A percentile compares a stretch with the other conserved stretches of the same genome.
These are phyloP conservation scores for Forsythia suspensa DNA, from an alignment of 257 asterid species.

Conservation along the genomic window DNA sequence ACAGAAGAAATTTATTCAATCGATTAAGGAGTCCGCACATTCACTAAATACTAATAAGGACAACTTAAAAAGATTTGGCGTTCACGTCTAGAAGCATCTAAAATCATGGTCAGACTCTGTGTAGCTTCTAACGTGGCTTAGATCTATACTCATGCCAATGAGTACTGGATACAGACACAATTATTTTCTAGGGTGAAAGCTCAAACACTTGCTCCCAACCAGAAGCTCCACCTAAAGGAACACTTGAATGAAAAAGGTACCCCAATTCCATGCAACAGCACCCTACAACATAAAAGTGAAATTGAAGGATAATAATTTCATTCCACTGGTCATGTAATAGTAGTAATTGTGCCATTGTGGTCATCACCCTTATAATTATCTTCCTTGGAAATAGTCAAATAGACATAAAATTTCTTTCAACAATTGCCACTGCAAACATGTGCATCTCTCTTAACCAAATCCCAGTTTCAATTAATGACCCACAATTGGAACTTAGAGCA, in stretches of 20 bases:
- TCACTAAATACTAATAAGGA: background rate
- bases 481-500: background rate
- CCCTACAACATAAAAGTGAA: background rate
- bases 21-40: background rate
- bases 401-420: background rate
- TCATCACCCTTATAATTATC: background rate
- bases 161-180: background rate
- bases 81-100: conserved; percentile 1
- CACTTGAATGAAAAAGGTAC: background rate
- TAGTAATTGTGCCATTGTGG: background rate
- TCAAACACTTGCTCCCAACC: background rate
- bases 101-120: background rate
- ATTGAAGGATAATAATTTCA: background rate
- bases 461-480: conserved; percentile 10
- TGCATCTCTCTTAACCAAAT: conserved; percentile 12
- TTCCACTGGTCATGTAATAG: conserved; percentile 3
- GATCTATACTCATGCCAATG: background rate
- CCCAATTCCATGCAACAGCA: background rate
- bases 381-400: background rate
- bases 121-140: background rate
- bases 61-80: background rate
- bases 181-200: background rate
- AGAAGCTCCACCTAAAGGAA: background rate
- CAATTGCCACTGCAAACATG: background rate
- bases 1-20: background rate